phyloP scores from a whole-genome alignment of 495 filamentous ascomycete species.

The Aspergillus sclerotiicarbonarius region DNA sequence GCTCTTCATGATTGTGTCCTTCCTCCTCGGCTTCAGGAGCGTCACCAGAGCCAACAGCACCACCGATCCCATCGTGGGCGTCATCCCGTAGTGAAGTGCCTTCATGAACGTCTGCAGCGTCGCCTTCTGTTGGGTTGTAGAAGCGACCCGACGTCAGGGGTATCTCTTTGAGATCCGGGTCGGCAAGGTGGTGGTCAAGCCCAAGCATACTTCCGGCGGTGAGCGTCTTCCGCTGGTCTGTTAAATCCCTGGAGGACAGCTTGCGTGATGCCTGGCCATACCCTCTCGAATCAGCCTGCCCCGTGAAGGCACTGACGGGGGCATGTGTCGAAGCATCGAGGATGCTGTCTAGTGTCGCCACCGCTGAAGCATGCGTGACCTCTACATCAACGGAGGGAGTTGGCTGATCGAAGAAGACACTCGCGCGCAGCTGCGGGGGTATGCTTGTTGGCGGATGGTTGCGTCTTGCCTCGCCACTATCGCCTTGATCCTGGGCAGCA shows the following conservation, averaged over 20 bases:
- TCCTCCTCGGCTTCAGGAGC: conserved; percentile 28
- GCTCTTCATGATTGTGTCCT: conserved; percentile 35
- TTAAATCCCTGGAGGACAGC: conserved; percentile 20
- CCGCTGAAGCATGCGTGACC: conserved; percentile 76
- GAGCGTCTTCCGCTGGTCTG: conserved; percentile 22
- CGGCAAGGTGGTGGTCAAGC: conserved; percentile 15
- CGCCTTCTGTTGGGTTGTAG: conserved; percentile 19
- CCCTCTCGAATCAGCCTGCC: conserved; percentile 82
- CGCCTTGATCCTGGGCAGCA: conserved; percentile 26
- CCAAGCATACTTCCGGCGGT: conserved; percentile 24
- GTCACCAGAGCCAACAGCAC: conserved; percentile 15
- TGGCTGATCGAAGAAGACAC: conserved; percentile 82
- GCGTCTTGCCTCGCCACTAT: conserved; percentile 17
- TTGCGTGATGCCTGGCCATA: conserved; percentile 47
- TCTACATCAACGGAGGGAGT: conserved; percentile 58
- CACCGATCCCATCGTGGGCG: conserved; percentile 18
- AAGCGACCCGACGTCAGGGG: conserved; percentile 11
- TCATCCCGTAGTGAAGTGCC: conserved; percentile 20
- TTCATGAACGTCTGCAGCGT: conserved; percentile 19
- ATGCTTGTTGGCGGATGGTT: conserved; percentile 49
- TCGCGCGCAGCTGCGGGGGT: conserved; percentile 89
- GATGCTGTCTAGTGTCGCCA: conserved; percentile 87
- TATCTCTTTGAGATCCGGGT: conserved; percentile 14
- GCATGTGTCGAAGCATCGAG: conserved; percentile 90
- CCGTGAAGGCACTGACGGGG: conserved; percentile 91